Percentiles rank a stretch among this genome's conserved stretches.
Evolutionary conservation across 2,329 filamentous ascomycete genomes (phyloP).

Genomic region (Helotiales sp.): DNA sequence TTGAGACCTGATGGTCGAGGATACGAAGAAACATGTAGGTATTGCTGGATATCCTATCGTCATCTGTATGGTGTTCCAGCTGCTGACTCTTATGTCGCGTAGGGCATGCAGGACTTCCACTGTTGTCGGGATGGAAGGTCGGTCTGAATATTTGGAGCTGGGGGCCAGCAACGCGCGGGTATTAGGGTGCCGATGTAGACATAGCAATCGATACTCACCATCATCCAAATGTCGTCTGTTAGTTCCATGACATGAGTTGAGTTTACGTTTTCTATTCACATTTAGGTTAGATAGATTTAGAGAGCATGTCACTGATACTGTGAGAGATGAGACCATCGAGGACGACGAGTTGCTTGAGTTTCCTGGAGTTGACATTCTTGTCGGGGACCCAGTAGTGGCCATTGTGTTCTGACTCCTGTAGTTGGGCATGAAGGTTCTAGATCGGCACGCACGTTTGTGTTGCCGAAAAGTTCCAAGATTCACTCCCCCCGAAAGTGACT

Average conservation of each 20-base stretch:
- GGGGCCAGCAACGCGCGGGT: conserved; percentile 41
- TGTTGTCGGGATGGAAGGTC: conserved; percentile 59
- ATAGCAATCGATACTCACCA: not conserved
- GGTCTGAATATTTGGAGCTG: conserved; percentile 70
- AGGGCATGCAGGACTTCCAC: conserved; percentile 63
- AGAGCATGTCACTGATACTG: no score
- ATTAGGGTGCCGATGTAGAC: not conserved
- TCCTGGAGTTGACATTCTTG: no score
- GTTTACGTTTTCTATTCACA: not conserved
- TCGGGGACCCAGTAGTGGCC: no score
- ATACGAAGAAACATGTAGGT: conserved; percentile 56
- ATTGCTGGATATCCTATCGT: no score
- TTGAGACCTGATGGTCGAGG: conserved; percentile 58
- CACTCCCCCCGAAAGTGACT: not conserved
- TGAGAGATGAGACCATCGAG: no score
- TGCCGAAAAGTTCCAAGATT: not conserved
- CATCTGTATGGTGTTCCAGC: no score
- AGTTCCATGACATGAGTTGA: not conserved
- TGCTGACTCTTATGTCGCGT: not conserved
- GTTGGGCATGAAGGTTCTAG: no score
- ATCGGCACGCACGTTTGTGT: not conserved
- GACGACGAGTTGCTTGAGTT: no score
- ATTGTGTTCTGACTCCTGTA: no score
- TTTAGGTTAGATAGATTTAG: no score
- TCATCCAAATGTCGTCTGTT: not conserved